Conservation (phyloP, 2,329 filamentous ascomycete genomes). For the Myriosclerotinia duriaeana region DNA sequence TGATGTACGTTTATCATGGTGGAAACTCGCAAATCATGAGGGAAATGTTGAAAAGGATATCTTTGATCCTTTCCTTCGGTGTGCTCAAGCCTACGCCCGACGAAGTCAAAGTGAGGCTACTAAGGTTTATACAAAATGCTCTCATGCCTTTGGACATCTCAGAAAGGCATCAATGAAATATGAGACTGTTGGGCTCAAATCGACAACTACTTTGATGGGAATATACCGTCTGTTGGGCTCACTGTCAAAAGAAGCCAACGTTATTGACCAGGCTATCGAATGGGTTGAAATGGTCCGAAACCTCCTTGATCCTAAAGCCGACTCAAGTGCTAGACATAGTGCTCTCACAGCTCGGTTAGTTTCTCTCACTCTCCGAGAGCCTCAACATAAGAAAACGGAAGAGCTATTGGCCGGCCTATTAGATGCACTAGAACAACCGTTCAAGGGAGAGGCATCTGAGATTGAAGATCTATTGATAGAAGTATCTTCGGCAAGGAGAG, state of each 20-base stretch:
- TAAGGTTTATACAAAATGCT: slow-evolving; percentile 33
- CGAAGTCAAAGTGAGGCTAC: slow-evolving; percentile 42
- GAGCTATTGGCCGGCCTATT: slow-evolving; percentile 50
- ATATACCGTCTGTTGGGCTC: slow-evolving; percentile 53
- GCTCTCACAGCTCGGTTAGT: slow-evolving; percentile 56
- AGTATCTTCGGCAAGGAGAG: slow-evolving; percentile 55
- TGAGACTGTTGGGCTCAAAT: slow-evolving; percentile 27
- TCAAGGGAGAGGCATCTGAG: slow-evolving; percentile 59
- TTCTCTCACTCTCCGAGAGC: slow-evolving; percentile 52
- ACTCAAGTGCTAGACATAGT: slow-evolving; percentile 43
- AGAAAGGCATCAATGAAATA: slow-evolving; percentile 29
- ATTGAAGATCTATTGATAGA: slow-evolving; percentile 61
- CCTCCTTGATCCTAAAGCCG: slow-evolving; percentile 28
- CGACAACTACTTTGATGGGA: slow-evolving; percentile 29
- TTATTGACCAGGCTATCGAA: slow-evolving; percentile 52
- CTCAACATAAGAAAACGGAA: slow-evolving; percentile 44
- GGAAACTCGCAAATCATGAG: slow-evolving; percentile 60
- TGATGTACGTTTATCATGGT: slow-evolving; percentile 61
- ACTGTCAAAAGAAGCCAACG: slow-evolving; percentile 48
- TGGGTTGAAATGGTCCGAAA: slow-evolving; percentile 52
- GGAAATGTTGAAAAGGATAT: slow-evolving; percentile 64
- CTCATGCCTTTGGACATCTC: slow-evolving; percentile 30
- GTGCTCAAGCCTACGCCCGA: slow-evolving; percentile 59
- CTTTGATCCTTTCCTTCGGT: slow-evolving; percentile 63
- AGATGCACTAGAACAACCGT: slow-evolving; percentile 55